Base-by-base conservation (phyloP, 495 filamentous ascomycete species). In the Penicillium cosmopolitanum region DNA sequence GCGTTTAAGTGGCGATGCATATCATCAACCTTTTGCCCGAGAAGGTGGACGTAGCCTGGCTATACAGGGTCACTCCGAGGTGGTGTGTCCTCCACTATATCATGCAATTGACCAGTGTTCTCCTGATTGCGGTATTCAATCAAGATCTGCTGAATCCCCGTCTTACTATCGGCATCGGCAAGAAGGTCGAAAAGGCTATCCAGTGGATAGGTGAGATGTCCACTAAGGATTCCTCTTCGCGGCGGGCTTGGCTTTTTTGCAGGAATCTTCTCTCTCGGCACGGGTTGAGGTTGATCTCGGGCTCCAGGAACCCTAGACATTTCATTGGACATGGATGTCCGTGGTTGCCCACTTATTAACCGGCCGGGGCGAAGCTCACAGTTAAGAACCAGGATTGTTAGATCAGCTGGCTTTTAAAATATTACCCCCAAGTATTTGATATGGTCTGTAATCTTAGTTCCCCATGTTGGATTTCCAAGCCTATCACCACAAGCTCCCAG, bases 11-110 rank as follows among this genome's bases (percentile, higher is more conserved):
- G n/a, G 85, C 86, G 0, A 58, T 68, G 9, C 64, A 75, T n/a
- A 80, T 82, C 54, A 63, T 87, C 0, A 66, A 21, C 62, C 28
- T 31, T 6, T 31, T 31, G 28, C 28, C 28, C 1, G 28, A 31
- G 28, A 31, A 31, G 1, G 28, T 67, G 1, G 66, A 77, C 31
- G 50, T 59, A 9, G 23, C 43, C 16, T 71, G 67, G 57, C 65
- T 87, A 1, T 83, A 84, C 51, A 59, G 69, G 10, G 63, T 77
- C 5, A 65, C 75, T 0, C 83, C 84, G 10, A 88, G 85, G 85
- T 89, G 84, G 84, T 77, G 72, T 51, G 65, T 84, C 10, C 68
- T 88, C 11, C 86, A 89, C 64, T 81, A 82, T 53, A 58, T 89
- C 8, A 85, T 85, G 73, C 83, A 87, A 67, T 81, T 83, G 2